Percentiles rank a stretch among this genome's conserved stretches.
phyloP scores from a whole-genome alignment of 2,329 filamentous ascomycete genomes.

The Myriosclerotinia curreyana region DNA sequence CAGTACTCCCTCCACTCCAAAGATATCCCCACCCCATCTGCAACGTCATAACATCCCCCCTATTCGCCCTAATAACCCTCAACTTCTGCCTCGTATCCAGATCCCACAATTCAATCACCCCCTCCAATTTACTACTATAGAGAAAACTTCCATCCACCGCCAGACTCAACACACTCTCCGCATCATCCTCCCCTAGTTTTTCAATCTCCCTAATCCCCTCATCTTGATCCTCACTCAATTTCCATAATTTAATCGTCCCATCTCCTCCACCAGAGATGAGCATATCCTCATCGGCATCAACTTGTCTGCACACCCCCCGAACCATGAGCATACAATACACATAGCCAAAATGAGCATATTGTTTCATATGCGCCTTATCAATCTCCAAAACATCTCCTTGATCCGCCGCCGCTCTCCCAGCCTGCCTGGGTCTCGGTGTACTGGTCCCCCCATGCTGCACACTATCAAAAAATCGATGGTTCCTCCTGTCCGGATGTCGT shows the following conservation, averaged over 20 bases:
- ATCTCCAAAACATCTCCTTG: conserved; percentile 74
- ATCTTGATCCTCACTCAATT: conserved; percentile 53
- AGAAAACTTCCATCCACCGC: conserved; percentile 87
- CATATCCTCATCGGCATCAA: conserved; percentile 73
- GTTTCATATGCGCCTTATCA: conserved; percentile 71
- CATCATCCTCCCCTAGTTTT: conserved; percentile 58
- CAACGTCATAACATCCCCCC: conserved; percentile 79
- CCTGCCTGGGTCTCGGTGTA: conserved; percentile 59
- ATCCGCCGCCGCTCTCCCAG: conserved; percentile 43
- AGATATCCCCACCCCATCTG: conserved; percentile 81
- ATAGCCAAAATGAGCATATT: conserved; percentile 94
- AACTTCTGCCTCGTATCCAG: conserved; percentile 89
- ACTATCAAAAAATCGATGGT: conserved; percentile 92
- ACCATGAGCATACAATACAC: conserved; percentile 94
- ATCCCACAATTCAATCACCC: conserved; percentile 94
- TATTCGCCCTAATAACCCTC: conserved; percentile 77
- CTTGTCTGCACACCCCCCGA: conserved; percentile 62
- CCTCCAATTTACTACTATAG: conserved; percentile 84
- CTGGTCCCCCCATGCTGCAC: conserved; percentile 80
- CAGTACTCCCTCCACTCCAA: conserved; percentile 85
- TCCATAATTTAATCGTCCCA: conserved; percentile 93
- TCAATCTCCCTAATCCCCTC: conserved; percentile 69
- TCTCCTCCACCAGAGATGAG: conserved; percentile 90
- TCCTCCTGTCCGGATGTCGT: conserved; percentile 70
- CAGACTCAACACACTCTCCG: conserved; percentile 68